These are phyloP conservation scores for Pseudonitzschia delicatissima DNA, from an alignment of 108 stramenopile species.

Conservation along the genomic window DNA sequence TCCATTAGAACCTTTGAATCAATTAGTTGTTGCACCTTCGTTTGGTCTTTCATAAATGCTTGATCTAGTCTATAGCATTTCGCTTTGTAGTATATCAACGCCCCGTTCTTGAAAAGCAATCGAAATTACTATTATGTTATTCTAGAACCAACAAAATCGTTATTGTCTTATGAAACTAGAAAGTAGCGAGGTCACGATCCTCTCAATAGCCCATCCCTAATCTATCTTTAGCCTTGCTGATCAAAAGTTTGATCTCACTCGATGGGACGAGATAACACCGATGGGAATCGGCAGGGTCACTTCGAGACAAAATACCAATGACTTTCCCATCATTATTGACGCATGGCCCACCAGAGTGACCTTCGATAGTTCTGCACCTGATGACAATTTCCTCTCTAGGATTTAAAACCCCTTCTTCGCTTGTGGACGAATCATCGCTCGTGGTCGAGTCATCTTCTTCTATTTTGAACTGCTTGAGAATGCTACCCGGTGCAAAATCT, in stretches of 20 bases:
- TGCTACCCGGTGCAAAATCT: conserved; percentile 73
- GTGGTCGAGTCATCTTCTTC: conserved; percentile 41
- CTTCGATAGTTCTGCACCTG: conserved; percentile 68
- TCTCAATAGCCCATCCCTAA: too few species aligned
- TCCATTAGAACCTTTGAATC: too few species aligned
- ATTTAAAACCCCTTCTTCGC: conserved; percentile 18
- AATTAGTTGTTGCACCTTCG: too few species aligned
- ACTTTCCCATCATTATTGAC: conserved; percentile 78
- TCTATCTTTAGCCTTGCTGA: conserved; percentile 58
- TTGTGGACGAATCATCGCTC: conserved; percentile 29
- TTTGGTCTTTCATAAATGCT: too few species aligned
- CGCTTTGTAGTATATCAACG: too few species aligned
- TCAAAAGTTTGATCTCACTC: conserved; percentile 48
- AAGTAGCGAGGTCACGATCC: too few species aligned
- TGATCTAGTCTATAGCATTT: too few species aligned
- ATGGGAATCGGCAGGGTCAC: conserved; percentile 69
- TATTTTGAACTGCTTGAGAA: conserved; percentile 42
- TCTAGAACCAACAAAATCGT: too few species aligned
- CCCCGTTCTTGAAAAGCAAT: too few species aligned
- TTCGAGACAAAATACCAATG: conserved; percentile 69
- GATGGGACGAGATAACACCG: conserved; percentile 76
- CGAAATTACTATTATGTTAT: too few species aligned
- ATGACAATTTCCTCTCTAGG: conserved; percentile 78
- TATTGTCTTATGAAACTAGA: too few species aligned
- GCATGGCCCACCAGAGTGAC: conserved; percentile 78